Conservation (phyloP, 1,284 basidiomycete genomes). For the Erythrobasidium hasegawianum region DNA sequence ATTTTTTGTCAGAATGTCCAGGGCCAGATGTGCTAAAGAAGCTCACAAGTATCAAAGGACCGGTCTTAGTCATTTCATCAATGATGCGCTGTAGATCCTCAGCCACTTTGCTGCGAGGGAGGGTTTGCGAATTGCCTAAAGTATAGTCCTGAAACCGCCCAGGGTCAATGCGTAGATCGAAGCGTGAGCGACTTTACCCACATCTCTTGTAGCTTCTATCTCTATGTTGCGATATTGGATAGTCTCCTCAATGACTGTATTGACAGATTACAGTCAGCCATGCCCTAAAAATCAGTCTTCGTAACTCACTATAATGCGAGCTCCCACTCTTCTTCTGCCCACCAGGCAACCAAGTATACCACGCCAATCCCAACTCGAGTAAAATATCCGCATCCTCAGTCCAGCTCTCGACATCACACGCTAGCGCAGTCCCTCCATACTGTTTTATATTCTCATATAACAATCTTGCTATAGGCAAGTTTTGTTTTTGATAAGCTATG, state of each 20-base stretch:
- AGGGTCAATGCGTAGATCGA: background rate
- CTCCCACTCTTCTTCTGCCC: constrained; percentile 4
- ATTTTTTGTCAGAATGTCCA: background rate
- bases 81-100: constrained; percentile 9
- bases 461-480: constrained; percentile 3
- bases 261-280: background rate
- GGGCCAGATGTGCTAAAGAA: background rate
- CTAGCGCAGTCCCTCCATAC: constrained; percentile 22
- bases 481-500: constrained; percentile 3
- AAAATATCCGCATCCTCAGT: constrained; percentile 32
- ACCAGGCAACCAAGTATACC: constrained; percentile 13
- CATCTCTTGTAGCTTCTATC: constrained; percentile 24
- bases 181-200: constrained; percentile 8
- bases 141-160: constrained; percentile 8
- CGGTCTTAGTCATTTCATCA: constrained; percentile 10
- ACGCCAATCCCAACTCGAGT: constrained; percentile 31
- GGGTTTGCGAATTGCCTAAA: constrained; percentile 14
- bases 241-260: constrained; percentile 31
- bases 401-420: constrained; percentile 34
- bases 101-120: constrained; percentile 12
- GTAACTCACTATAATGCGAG: constrained; percentile 26
- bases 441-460: constrained; percentile 19
- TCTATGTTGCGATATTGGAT: constrained; percentile 29
- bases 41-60: constrained; percentile 23
- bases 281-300: background rate